These are phyloP conservation scores for Blastobotrys persicus DNA, from an alignment of 1,139 yeast species.

Conservation along the genomic window DNA sequence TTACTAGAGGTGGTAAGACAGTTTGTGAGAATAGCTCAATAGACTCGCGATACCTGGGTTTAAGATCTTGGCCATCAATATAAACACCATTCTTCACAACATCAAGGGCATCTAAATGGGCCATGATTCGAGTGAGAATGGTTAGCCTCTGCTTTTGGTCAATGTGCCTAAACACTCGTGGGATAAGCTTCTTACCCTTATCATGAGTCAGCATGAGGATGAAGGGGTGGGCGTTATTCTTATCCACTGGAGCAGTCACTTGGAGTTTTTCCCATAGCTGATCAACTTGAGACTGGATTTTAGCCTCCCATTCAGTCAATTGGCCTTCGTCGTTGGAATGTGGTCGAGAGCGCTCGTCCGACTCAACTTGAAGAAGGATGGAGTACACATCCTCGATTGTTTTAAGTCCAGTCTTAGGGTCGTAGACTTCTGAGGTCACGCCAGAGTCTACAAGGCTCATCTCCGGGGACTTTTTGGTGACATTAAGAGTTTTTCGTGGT, in stretches of 20 bases:
- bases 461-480: constrained; percentile 59
- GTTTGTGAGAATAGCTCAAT: constrained; percentile 81
- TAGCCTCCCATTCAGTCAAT: constrained; percentile 34
- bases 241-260: constrained; percentile 53
- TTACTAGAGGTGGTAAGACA: constrained; percentile 80
- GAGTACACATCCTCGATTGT: constrained; percentile 74
- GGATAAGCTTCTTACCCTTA: constrained; percentile 86
- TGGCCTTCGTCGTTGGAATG: constrained; percentile 39
- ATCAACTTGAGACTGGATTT: constrained; percentile 34
- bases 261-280: constrained; percentile 76
- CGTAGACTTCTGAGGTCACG: constrained; percentile 9
- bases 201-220: constrained; percentile 79
- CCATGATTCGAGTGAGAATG: constrained; percentile 73
- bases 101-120: constrained; percentile 76
- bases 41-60: constrained; percentile 53
- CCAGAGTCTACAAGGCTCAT: constrained; percentile 48
- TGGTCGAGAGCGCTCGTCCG: constrained; percentile 63
- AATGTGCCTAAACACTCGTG: constrained; percentile 83
- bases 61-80: constrained; percentile 52
- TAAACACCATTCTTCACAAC: constrained; percentile 79
- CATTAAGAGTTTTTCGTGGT: constrained; percentile 83
- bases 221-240: constrained; percentile 61
- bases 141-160: constrained; percentile 75
- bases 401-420: constrained; percentile 25
- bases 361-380: constrained; percentile 76